Base-by-base conservation (phyloP, 2,329 filamentous ascomycete genomes). In the Exophiala xenobiotica region DNA sequence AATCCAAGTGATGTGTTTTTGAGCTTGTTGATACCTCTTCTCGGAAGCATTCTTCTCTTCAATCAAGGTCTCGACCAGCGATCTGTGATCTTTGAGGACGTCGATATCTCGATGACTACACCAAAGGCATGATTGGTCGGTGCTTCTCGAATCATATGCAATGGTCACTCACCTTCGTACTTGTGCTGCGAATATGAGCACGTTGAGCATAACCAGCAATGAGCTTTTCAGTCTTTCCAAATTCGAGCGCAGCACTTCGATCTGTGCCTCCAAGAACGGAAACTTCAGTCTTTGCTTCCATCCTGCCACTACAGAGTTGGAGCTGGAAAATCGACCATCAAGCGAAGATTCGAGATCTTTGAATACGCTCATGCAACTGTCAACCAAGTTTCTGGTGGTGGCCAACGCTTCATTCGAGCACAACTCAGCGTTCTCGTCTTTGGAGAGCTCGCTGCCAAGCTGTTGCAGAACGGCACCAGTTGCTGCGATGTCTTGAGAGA, bases 171-270 rank as follows among this genome's bases (percentile, higher is more conserved):
- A 56, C 53, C 40, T 55, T 40, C 49, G 19, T 12, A 61, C 9
- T 38, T 64, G 62, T 20, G 58, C 61, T 11, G 65, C 65, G 49
- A 66, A 67, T 24, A 62, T 65, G 27, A 68, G 60, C 1, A 68
- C 64, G 53, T 67, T 62, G 11, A 67, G 40, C 60, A 68, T 60
- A 19, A 69, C 42, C n/a, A 62, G 23, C 47, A 67, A 53, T 8
- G 62, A 67, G 6, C 53, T 58, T 39, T 68, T 68, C 22, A 67
- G 29, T n/a, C 61, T 57, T 11, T 68, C 67, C 38, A 68, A 48
- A 43, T 68, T 66, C 14, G 53, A 48, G 7, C 56, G 46, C 12
- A 68, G 47, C 3, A 63, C 6, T 12, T 63, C 52, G 38, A 68
- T 45, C 14, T 65, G 55, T 2, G 49, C 46, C 46, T 64, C 58